These are phyloP conservation scores for Dictyostelium brefeldianum DNA, from an alignment of 78 protist genomes.

Conservation along the genomic window DNA sequence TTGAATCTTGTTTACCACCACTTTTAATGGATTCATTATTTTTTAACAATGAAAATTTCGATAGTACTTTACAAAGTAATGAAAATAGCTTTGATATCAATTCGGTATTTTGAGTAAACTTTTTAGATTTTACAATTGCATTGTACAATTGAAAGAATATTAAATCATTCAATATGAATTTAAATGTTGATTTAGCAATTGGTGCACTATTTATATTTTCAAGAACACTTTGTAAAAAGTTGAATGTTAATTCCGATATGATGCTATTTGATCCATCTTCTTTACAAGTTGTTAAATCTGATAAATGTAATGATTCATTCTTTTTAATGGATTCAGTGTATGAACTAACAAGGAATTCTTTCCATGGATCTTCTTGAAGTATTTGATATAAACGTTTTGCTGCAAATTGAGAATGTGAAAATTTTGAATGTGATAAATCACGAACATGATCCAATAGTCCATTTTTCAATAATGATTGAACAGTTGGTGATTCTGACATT, in stretches of 20 bases:
- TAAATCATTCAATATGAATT: slow-evolving; percentile 48
- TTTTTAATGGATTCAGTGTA: slow-evolving; percentile 35
- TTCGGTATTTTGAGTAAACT: slow-evolving; percentile 22
- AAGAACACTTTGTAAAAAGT: not conserved
- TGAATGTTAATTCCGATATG: slow-evolving; percentile 25
- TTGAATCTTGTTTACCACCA: slow-evolving; percentile 38
- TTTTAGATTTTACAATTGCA: slow-evolving; percentile 43
- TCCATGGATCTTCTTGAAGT: slow-evolving; percentile 63
- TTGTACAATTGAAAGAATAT: slow-evolving; percentile 58
- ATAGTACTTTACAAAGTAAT: slow-evolving; percentile 1
- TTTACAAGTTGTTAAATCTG: slow-evolving; percentile 6
- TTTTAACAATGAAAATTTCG: slow-evolving; percentile 10
- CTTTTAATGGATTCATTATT: slow-evolving; percentile 47
- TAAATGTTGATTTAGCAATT: not conserved
- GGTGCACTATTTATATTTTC: slow-evolving; percentile 1
- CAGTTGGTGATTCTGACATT: slow-evolving; percentile 43
- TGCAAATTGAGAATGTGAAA: slow-evolving; percentile 63
- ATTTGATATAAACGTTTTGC: slow-evolving; percentile 40
- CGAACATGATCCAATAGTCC: slow-evolving; percentile 23
- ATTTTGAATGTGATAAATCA: slow-evolving; percentile 49
- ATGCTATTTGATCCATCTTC: not conserved
- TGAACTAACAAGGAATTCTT: slow-evolving; percentile 25
- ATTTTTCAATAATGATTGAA: slow-evolving; percentile 46
- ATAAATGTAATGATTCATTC: slow-evolving; percentile 19
- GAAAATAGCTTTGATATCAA: slow-evolving; percentile 35